Evolutionary conservation across 2,329 filamentous ascomycete species (phyloP).

Genomic region (Colletotrichum melonis): DNA sequence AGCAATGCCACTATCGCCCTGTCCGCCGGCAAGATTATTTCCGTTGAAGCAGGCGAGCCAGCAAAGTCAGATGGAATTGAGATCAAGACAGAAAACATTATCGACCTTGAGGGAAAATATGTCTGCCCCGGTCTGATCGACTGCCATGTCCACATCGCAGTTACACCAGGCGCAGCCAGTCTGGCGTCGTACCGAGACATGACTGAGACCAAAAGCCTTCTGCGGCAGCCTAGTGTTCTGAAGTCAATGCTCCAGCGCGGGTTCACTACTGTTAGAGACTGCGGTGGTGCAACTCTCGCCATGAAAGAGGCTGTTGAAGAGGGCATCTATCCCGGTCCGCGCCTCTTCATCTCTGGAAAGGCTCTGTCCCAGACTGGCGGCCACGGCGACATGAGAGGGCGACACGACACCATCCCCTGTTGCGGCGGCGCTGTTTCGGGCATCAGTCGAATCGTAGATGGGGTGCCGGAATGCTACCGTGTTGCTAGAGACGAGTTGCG

Average conservation of each 20-base stretch:
- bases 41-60: neutral
- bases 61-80: neutral
- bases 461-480: conserved; percentile 65
- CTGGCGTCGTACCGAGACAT: conserved; percentile 38
- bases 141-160: conserved; percentile 45
- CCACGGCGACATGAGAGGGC: conserved; percentile 61
- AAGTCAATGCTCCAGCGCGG: conserved; percentile 65
- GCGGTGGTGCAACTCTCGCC: conserved; percentile 64
- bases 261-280: conserved; percentile 69
- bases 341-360: conserved; percentile 65
- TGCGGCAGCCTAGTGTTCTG: conserved; percentile 56
- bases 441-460: conserved; percentile 61
- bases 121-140: conserved; percentile 48
- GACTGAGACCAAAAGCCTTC: conserved; percentile 48
- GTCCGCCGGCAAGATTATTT: conserved; percentile 45
- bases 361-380: conserved; percentile 69
- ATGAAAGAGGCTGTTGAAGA: conserved; percentile 67
- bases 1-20: conserved; percentile 46
- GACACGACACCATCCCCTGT: conserved; percentile 51
- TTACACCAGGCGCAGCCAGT: conserved; percentile 40
- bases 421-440: conserved; percentile 58
- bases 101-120: conserved; percentile 42
- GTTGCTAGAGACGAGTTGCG: conserved; percentile 65
- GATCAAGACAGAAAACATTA: conserved; percentile 12
- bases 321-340: conserved; percentile 63